A percentile compares a stretch with the other conserved stretches of the same genome.
Conservation (phyloP, 768 basidiomycete genomes). For the Coprinopsis marcescibilis region DNA sequence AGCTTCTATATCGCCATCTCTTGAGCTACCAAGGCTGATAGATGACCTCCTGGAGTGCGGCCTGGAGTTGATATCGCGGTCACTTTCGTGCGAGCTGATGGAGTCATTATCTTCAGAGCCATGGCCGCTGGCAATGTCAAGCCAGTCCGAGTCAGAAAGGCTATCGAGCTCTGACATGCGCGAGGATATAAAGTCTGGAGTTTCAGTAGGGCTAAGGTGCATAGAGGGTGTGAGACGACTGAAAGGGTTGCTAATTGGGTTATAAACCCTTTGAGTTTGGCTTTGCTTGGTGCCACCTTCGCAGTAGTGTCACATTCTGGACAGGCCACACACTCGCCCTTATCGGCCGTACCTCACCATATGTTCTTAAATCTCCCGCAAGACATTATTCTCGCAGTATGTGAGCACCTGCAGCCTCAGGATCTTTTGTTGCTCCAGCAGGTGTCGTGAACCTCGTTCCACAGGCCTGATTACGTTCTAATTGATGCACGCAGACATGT, state of each 20-base stretch:
- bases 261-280: slow-evolving; percentile 16
- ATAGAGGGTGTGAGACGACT: slow-evolving; percentile 23
- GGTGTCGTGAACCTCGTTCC: slow-evolving; percentile 20
- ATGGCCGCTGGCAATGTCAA: slow-evolving; percentile 66
- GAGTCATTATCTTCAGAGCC: slow-evolving; percentile 72
- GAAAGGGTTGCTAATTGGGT: slow-evolving; percentile 13
- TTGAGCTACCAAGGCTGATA: slow-evolving; percentile 61
- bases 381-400: slow-evolving; percentile 9
- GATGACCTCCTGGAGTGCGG: slow-evolving; percentile 67
- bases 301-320: slow-evolving; percentile 4
- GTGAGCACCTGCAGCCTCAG: slow-evolving; percentile 17
- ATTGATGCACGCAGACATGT: slow-evolving; percentile 43
- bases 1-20: slow-evolving; percentile 62
- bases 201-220: slow-evolving; percentile 25
- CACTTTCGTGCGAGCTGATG: slow-evolving; percentile 51
- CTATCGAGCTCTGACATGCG: slow-evolving; percentile 58
- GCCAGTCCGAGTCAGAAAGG: slow-evolving; percentile 80
- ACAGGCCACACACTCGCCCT: neutral
- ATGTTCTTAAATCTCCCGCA: slow-evolving; percentile 8
- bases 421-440: slow-evolving; percentile 44
- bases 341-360: neutral
- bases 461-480: neutral
- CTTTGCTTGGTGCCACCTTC: slow-evolving; percentile 11
- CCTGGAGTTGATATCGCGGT: slow-evolving; percentile 42
- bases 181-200: slow-evolving; percentile 31